Evolutionary conservation across 352 stramenopile species (phyloP).

Genomic region (Globisporangium uncinulatum): DNA sequence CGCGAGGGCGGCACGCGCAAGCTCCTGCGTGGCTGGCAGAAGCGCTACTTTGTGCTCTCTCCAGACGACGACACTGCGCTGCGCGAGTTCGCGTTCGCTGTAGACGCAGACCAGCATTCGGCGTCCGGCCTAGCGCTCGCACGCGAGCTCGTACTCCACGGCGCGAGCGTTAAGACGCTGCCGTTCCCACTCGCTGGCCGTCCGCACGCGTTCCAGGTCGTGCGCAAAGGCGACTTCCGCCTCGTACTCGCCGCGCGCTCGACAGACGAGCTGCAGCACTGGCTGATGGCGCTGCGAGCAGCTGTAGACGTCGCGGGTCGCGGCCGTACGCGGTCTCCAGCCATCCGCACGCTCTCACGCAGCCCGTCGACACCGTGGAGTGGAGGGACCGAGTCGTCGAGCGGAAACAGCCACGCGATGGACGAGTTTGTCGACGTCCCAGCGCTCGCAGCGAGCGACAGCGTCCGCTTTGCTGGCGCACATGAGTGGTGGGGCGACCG

Average conservation of each 20-base stretch:
- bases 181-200: constrained; percentile 42
- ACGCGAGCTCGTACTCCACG: constrained; percentile 30
- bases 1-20: constrained; percentile 36
- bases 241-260: constrained; percentile 47
- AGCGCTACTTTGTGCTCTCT: constrained; percentile 58
- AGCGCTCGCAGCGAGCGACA: constrained; percentile 25
- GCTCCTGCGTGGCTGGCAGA: constrained; percentile 60
- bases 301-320: constrained; percentile 4
- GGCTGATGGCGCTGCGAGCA: constrained; percentile 30
- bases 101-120: background rate
- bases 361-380: background rate
- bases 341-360: constrained; percentile 1
- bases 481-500: constrained; percentile 56
- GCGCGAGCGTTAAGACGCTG: constrained; percentile 27
- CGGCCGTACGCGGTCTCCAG: background rate
- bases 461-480: constrained; percentile 18
- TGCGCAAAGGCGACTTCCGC: constrained; percentile 15
- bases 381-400: constrained; percentile 13
- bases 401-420: background rate
- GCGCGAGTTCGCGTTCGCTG: constrained; percentile 31
- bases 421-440: constrained; percentile 28
- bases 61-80: constrained; percentile 27
- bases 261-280: constrained; percentile 36
- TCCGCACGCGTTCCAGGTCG: constrained; percentile 56
- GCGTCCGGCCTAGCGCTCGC: constrained; percentile 35